Base-by-base conservation (phyloP, 768 basidiomycete species). In the Termitomyces sp. region DNA sequence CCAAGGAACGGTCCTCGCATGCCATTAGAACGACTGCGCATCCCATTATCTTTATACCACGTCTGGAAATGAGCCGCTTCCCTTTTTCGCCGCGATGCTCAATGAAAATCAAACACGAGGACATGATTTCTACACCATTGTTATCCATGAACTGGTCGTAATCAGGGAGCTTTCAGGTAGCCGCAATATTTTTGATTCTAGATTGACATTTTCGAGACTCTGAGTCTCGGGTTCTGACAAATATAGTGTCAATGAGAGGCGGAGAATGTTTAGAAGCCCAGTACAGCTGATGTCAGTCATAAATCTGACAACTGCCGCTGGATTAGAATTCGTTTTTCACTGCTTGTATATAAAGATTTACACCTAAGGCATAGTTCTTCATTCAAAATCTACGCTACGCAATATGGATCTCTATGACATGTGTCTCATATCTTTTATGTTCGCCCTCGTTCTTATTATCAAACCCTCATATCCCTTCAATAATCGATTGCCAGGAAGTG, bases 401-500 rank as follows among this genome's bases (percentile, higher is more conserved):
- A 50, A n/a, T 33, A 38, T 50, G 50, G 6, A 12, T 50, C n/a
- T n/a, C 37, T 50, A 50, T 40, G 37, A 12, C 6, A 50, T 50
- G 40, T 50, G 50, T 1, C 11, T 50, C 11, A 5, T 50, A 23
- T 26, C 49, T 37, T 38, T 50, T 50, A 50, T 50, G 50, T 1
- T 50, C 23, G 37, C 17, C 37, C 26, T 23, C 4, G 11, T 38
- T 3, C 37, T 50, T 37, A 11, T 38, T 26, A 38, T 28, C 37
- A 50, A 19, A 50, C n/a, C 21, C 50, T 50, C 37, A 37, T 50
- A 50, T 50, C 50, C 50, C 28, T 50, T 50, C 50, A 50, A 6
- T 3, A 6, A 40, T 21, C 9, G 19, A 37, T 10, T 35, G 3
- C 33, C 49, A 14, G 1, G 3, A 8, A 35, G 35, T 38, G 7